Base-by-base conservation (phyloP, 2,329 filamentous ascomycete genomes). In the Sclerotinia glacialis region DNA sequence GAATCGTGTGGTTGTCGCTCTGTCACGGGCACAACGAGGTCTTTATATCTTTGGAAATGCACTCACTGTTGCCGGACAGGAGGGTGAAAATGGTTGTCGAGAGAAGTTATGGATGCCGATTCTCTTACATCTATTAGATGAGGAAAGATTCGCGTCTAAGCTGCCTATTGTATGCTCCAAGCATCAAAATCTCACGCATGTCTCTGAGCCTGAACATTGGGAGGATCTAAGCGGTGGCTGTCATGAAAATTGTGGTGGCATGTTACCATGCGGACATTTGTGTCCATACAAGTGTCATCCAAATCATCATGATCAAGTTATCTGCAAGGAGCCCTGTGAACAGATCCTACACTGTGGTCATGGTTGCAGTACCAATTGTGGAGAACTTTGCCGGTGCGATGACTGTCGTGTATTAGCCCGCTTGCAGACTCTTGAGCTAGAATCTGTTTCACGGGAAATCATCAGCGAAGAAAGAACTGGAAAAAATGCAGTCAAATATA, bases 31-130 rank as follows among this genome's bases (percentile, higher is more conserved):
- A 4, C 88, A 86, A 66, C 82, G 88, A 7, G 92, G 92, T 0
- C 86, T 97, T 67, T 96, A 93, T 76, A 82, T 97, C 49, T 96
- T 97, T 74, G 93, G 93, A 1, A 92, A 96, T 72, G 84, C 84
- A 16, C 72, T 82, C 11, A 85, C 83, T 46, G 69, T 85, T 34
- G 34, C 46, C 9, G 55, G 64, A 23, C 55, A 66, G 0, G 69
- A 68, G 40, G 65, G 64, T 21, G 61, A 54, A 16, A 71, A 72
- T 49, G 65, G 31, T 1, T 65, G 56, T 5, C 72, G 75, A 16
- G 70, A 74, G 8, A 44, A 67, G 1, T 58, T 77, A 12, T 77
- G 74, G 73, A 26, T 64, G 16, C 71, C 74, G 16, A 77, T 83
- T 1, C 67, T 78, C 7, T 16, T 76, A 0, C 72, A 77, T 1